Conservation (phyloP, 345 rosid genomes). For the Brassica juncea region DNA sequence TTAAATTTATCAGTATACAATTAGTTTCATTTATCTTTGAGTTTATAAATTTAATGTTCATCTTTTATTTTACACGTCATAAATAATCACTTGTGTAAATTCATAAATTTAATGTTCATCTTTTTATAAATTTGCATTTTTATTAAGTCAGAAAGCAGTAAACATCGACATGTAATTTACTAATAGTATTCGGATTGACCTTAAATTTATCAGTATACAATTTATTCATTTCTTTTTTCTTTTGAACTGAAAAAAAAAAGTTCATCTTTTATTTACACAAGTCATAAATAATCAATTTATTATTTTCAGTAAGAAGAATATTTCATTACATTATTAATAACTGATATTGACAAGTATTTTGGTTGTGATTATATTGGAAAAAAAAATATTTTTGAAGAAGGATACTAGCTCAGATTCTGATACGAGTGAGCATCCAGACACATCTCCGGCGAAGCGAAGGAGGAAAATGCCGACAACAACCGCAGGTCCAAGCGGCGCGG, state of each 20-base stretch:
- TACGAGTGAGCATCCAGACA: constrained; percentile 72
- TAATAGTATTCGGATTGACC: background rate
- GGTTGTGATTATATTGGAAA: background rate
- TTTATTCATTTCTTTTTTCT: background rate
- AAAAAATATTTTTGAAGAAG: constrained; percentile 36
- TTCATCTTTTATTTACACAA: background rate
- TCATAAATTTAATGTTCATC: too few relatives aligned
- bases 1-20: background rate
- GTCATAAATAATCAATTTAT: background rate
- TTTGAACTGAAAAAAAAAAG: too few relatives aligned
- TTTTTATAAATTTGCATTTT: background rate
- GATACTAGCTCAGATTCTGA: constrained; percentile 75
- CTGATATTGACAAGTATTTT: constrained; percentile 16
- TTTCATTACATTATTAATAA: background rate
- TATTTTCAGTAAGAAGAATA: background rate
- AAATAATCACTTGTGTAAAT: background rate
- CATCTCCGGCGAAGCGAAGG: constrained; percentile 69
- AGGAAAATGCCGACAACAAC: constrained; percentile 39
- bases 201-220: background rate
- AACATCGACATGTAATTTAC: background rate
- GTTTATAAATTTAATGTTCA: background rate
- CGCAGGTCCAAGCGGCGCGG: constrained; percentile 21
- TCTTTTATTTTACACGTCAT: background rate
- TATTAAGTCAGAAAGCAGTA: background rate
- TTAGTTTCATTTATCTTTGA: background rate